These are phyloP conservation scores for Solanum hybrid DNA, from an alignment of 305 asterid species.

Conservation along the genomic window DNA sequence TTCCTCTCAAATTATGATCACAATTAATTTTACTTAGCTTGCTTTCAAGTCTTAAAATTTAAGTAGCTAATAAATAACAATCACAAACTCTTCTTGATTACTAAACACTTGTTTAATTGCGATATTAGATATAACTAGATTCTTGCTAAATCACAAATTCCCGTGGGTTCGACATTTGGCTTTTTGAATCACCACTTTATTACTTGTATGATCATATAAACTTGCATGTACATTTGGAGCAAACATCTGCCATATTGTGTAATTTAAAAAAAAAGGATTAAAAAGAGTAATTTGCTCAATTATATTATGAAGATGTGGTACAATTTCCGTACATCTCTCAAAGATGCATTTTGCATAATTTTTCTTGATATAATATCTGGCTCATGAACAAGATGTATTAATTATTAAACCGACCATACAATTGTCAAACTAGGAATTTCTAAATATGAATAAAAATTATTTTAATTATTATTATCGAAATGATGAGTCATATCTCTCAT, in stretches of 20 bases:
- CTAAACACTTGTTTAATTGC: not conserved
- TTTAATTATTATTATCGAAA: not conserved
- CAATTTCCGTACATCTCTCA: not conserved
- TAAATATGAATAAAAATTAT: not conserved
- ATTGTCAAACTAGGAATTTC: not conserved
- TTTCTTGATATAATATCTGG: not conserved
- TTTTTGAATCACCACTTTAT: not conserved
- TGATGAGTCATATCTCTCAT: not conserved
- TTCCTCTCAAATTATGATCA: not conserved
- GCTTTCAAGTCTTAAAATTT: not conserved
- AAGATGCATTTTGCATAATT: not conserved
- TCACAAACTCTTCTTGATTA: too few species aligned
- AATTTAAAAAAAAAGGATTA: too few species aligned
- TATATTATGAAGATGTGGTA: not conserved
- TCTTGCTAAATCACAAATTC: not conserved
- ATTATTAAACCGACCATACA: not conserved
- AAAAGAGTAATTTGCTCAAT: not conserved
- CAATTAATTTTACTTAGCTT: not conserved
- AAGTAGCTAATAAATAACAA: not conserved
- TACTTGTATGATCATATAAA: too few species aligned
- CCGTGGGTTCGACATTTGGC: not conserved
- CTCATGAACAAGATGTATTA: not conserved
- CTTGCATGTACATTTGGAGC: not conserved
- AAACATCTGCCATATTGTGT: not conserved
- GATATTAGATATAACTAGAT: not conserved